phyloP scores from a whole-genome alignment of 164 flowering plant species.

The Buxus sempervirens region DNA sequence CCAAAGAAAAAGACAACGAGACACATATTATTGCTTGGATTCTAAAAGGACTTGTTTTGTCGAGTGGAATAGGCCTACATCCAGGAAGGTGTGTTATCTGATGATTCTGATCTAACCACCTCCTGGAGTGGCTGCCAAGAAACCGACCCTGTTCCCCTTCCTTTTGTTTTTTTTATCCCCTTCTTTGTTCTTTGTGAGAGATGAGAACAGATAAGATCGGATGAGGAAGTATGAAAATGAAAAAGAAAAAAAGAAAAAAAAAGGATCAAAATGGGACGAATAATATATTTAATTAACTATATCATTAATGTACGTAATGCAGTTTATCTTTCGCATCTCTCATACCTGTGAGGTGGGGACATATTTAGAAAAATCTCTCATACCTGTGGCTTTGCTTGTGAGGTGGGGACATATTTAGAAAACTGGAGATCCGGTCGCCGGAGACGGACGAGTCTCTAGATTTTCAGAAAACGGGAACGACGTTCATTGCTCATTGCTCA shows the following conservation, averaged over 20 bases:
- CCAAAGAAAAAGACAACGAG: background rate
- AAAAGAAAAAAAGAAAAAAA: background rate
- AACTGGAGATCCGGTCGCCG: conserved; percentile 42
- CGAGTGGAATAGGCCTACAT: conserved; percentile 2
- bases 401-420: conserved; percentile 1
- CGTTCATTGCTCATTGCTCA: too few species aligned
- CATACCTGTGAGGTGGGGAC: conserved; percentile 11
- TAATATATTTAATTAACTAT: background rate
- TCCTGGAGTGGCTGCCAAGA: conserved; percentile 33
- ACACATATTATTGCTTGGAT: conserved; percentile 25
- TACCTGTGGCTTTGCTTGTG: background rate
- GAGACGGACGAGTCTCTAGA: conserved; percentile 36
- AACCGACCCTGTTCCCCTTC: conserved; percentile 8
- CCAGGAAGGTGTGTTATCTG: conserved; percentile 13
- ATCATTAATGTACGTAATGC: background rate
- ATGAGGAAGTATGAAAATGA: background rate
- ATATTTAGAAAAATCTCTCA: background rate
- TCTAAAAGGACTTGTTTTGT: conserved; percentile 12
- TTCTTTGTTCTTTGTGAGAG: background rate
- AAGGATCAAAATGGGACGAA: background rate
- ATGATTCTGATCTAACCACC: conserved; percentile 17
- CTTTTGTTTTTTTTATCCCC: background rate
- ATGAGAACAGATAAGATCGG: background rate
- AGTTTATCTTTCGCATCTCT: background rate
- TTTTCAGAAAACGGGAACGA: conserved; percentile 30